Percentiles rank a stretch among this genome's conserved stretches.
These are phyloP conservation scores for Prunus dulcis DNA, from an alignment of 306 rosid species.

Conservation along the genomic window DNA sequence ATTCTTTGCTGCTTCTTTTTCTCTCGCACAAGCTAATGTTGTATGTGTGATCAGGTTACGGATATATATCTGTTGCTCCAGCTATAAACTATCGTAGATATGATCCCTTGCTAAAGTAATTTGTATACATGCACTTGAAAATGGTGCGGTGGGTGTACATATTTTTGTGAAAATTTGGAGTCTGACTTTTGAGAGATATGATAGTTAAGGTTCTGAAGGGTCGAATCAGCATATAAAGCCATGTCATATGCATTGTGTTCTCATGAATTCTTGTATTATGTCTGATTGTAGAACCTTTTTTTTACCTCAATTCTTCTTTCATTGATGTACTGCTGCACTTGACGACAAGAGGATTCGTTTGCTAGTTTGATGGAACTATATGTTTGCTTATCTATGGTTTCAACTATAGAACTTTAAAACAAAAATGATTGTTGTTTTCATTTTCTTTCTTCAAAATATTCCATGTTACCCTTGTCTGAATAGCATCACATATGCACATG, in stretches of 20 bases:
- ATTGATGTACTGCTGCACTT: not conserved
- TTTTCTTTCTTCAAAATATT: not conserved
- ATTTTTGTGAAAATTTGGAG: not conserved
- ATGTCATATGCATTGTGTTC: not conserved
- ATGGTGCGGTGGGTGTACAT: no score
- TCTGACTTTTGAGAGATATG: not conserved
- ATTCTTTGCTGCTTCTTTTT: conserved; percentile 6
- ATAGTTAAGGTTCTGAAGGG: not conserved
- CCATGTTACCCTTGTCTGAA: not conserved
- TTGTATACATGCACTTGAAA: no score
- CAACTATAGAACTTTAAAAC: not conserved
- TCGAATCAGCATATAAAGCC: not conserved
- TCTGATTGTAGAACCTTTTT: not conserved
- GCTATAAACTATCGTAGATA: not conserved
- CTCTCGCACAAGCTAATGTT: not conserved
- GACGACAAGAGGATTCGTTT: not conserved
- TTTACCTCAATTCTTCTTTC: not conserved
- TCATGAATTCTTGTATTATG: not conserved
- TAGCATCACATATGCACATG: not conserved
- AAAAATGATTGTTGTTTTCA: not conserved
- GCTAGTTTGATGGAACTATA: not conserved
- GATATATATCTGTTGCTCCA: not conserved
- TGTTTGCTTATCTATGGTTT: not conserved
- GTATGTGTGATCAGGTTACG: not conserved
- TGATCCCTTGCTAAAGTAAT: not conserved